Evolutionary conservation across 1,284 basidiomycete genomes (phyloP).

Genomic region (Naganishia sp.): DNA sequence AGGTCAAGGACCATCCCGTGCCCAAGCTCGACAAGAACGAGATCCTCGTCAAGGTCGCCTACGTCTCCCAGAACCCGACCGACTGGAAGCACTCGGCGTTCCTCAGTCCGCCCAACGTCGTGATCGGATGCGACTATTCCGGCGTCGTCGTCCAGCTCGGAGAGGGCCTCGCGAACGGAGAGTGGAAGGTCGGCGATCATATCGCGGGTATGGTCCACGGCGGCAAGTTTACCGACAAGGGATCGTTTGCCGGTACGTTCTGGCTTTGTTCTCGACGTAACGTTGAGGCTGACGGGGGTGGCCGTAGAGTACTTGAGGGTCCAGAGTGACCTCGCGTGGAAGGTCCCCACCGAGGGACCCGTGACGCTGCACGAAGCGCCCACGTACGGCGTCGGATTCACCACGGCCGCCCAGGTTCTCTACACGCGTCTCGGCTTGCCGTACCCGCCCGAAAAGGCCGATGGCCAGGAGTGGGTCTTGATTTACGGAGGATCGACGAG

Average conservation of each 20-base stretch:
- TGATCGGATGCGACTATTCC: constrained; percentile 57
- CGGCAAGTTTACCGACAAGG: constrained; percentile 47
- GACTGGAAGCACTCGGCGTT: constrained; percentile 50
- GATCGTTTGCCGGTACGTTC: constrained; percentile 47
- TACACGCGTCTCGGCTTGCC: constrained; percentile 41
- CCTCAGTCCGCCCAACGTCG: constrained; percentile 40
- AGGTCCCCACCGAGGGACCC: constrained; percentile 34
- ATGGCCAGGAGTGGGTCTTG: constrained; percentile 45
- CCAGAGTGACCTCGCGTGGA: constrained; percentile 38
- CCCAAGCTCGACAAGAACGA: constrained; percentile 46
- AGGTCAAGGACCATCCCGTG: constrained; percentile 41
- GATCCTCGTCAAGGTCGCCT: constrained; percentile 50
- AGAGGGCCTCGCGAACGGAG: constrained; percentile 39
- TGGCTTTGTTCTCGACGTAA: not conserved
- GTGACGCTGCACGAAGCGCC: constrained; percentile 53
- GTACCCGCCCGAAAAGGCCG: constrained; percentile 42
- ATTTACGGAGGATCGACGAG: constrained; percentile 56
- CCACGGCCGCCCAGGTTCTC: constrained; percentile 53
- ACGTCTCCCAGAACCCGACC: constrained; percentile 49
- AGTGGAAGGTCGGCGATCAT: constrained; percentile 53
- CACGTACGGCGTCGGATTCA: constrained; percentile 52
- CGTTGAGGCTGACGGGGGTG: not conserved
- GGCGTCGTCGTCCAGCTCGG: constrained; percentile 56
- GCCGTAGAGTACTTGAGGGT: constrained; percentile 51
- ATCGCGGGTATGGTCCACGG: constrained; percentile 58